Base-by-base conservation (phyloP, 306 rosid species). In the Abrus pulchellus region DNA sequence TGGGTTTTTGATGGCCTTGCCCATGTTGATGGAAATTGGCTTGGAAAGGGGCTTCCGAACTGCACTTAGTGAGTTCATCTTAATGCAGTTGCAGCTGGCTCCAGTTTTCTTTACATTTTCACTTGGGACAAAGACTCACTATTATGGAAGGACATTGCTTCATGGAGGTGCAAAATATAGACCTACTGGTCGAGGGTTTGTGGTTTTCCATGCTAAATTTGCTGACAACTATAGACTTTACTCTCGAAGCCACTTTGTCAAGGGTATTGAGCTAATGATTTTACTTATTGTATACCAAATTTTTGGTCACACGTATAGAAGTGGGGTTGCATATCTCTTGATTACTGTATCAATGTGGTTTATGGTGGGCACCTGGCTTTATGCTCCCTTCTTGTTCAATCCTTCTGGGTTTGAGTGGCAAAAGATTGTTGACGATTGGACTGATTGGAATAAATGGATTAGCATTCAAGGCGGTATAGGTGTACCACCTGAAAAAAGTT, bases 331-430 rank as follows among this genome's bases (percentile, higher is more conserved):
- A 12, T 95, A 95, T 86, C 77, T 95, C 85, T 85, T 93, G 88
- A 95, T 95, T 85, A 93, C 97, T 3, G 41, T 88, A 80, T 92
- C 97, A 0, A 95, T 90, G 97, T 95, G 99, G 99, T 95, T 95
- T 87, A 93, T 95, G 98, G 99, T 93, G 59, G 96, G 92, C 45
- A 95, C 99, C 49, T 95, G 99, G 99, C 97, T 95, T 83, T 94
- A 93, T 83, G 99, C 99, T 20, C 99, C 99, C 69, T 95, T 95
- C 85, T 86, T 95, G 80, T 95, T 95, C 87, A 95, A 95, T 74
- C 99, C 99, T 68, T 95, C 99, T 78, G 99, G 99, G 41, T 95
- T 95, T 72, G 99, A 95, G 90, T 95, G 98, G 99, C 99, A 95
- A 90, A 95, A 95, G 88, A 93, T 95, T 59, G 96, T 95, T 36